phyloP scores from a whole-genome alignment of 169 alveolate genomes.

The Theileria luwenshuni region DNA sequence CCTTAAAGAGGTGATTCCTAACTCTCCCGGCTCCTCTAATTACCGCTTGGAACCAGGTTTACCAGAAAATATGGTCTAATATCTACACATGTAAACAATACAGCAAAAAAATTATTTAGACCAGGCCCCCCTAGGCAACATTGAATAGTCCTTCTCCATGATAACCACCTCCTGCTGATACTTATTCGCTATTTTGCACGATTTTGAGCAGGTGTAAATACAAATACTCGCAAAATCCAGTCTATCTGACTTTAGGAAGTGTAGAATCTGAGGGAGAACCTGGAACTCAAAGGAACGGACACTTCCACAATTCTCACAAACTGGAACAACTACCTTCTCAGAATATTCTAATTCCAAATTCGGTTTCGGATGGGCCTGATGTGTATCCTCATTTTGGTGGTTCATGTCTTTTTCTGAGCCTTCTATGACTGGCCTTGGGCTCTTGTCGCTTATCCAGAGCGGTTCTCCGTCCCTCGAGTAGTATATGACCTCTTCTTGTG shows the following conservation, averaged over 20 bases:
- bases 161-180: slow-evolving; percentile 54
- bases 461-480: slow-evolving; percentile 66
- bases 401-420: not conserved
- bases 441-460: slow-evolving; percentile 62
- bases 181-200: slow-evolving; percentile 46
- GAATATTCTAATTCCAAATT: not conserved
- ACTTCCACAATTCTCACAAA: slow-evolving; percentile 58
- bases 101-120: slow-evolving; percentile 6
- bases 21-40: no score
- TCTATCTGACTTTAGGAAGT: slow-evolving; percentile 29
- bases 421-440: slow-evolving; percentile 14
- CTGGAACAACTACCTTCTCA: slow-evolving; percentile 18
- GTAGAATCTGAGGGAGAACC: slow-evolving; percentile 63
- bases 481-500: slow-evolving; percentile 58
- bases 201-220: slow-evolving; percentile 66
- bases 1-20: not conserved
- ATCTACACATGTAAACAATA: slow-evolving; percentile 3
- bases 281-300: slow-evolving; percentile 65
- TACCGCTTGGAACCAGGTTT: no score
- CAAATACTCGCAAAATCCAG: slow-evolving; percentile 57
- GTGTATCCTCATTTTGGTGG: not conserved
- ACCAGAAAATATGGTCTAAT: not conserved
- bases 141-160: slow-evolving; percentile 54
- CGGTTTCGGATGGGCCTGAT: no score
- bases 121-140: slow-evolving; percentile 23